phyloP scores from a whole-genome alignment of 805 yeast species.

The Barnettozyma sp. region DNA sequence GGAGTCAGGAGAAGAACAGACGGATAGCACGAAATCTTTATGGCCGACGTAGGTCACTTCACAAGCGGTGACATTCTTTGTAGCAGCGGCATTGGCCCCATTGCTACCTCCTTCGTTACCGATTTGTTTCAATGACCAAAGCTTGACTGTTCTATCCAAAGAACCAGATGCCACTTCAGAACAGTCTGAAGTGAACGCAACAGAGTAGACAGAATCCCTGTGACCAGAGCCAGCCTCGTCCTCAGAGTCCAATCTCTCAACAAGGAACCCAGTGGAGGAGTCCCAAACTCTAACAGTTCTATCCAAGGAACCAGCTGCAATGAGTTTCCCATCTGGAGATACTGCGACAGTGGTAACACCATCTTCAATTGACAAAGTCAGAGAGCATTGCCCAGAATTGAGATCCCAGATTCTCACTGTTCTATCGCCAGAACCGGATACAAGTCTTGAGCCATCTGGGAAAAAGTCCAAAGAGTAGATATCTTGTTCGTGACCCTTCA shows the following conservation, averaged over 20 bases:
- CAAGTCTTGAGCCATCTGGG: conserved; percentile 89
- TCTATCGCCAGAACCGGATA: conserved; percentile 94
- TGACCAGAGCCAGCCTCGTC: conserved; percentile 88
- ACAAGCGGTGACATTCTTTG: conserved; percentile 49
- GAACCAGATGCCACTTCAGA: conserved; percentile 92
- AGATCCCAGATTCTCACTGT: conserved; percentile 96
- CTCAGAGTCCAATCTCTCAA: conserved; percentile 87
- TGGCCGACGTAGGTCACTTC: conserved; percentile 94
- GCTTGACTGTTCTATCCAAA: conserved; percentile 89
- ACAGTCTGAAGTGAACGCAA: conserved; percentile 87
- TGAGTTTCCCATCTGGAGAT: conserved; percentile 87
- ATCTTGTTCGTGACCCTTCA: conserved; percentile 96
- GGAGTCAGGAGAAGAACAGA: conserved; percentile 89
- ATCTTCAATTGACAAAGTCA: conserved; percentile 87
- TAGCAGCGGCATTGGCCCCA: conserved; percentile 32
- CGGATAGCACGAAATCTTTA: conserved; percentile 90
- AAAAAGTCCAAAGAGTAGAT: conserved; percentile 92
- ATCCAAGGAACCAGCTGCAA: conserved; percentile 96
- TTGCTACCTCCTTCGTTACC: conserved; percentile 36
- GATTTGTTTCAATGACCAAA: conserved; percentile 79
- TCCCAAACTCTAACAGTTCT: conserved; percentile 97
- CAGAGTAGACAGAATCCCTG: conserved; percentile 92
- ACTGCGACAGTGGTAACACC: conserved; percentile 98
- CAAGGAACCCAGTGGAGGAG: conserved; percentile 82
- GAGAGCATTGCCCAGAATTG: conserved; percentile 78